phyloP scores from a whole-genome alignment of 2,329 filamentous ascomycete species.

The Ophiostoma australiae region DNA sequence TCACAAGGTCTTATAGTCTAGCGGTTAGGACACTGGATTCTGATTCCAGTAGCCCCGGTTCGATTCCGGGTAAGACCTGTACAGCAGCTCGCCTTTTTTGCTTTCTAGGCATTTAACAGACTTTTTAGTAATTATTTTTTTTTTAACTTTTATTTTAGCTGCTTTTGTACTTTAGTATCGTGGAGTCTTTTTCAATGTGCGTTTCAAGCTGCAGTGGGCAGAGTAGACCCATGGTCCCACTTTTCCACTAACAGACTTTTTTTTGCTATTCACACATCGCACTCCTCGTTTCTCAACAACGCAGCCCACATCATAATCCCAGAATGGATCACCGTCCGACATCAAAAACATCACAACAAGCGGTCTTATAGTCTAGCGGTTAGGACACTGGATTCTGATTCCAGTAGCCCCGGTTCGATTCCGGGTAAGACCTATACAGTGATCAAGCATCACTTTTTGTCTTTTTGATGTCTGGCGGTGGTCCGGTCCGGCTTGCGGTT shows the following conservation, averaged over 20 bases:
- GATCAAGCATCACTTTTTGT: neutral
- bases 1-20: conserved; percentile 11
- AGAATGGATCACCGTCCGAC: neutral
- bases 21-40: conserved; percentile 18
- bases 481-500: neutral
- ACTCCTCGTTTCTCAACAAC: neutral
- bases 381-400: conserved; percentile 19
- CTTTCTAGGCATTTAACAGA: too few species aligned
- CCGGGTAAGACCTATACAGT: conserved; percentile 8
- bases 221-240: too few species aligned
- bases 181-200: neutral
- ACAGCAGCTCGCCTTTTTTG: neutral
- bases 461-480: too few species aligned
- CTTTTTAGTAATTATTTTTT: too few species aligned
- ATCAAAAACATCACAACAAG: neutral
- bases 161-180: neutral
- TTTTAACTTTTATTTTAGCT: neutral
- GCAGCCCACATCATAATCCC: neutral
- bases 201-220: too few species aligned
- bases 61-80: conserved; percentile 14
- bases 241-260: neutral
- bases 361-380: conserved; percentile 16
- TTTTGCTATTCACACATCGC: neutral
- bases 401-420: conserved; percentile 19
- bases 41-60: conserved; percentile 19